phyloP scores from a whole-genome alignment of 257 asterid genomes.

The Asclepias syriaca region DNA sequence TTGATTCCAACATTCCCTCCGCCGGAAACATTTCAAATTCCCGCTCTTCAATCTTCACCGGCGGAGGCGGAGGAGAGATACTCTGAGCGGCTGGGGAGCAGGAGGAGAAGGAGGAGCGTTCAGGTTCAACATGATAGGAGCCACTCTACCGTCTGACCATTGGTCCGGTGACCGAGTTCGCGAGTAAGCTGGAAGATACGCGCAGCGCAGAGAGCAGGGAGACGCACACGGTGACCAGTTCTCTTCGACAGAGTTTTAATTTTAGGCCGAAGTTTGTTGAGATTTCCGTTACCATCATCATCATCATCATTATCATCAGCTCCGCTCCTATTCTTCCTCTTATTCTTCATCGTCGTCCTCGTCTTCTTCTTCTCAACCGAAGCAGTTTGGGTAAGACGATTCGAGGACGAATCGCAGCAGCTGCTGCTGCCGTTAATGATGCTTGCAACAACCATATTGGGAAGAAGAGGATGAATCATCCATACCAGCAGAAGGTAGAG shows the following conservation, averaged over 20 bases:
- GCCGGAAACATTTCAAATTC: constrained; percentile 9
- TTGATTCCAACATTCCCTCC: constrained; percentile 7
- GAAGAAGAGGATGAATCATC: constrained; percentile 13
- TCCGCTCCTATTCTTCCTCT: neutral
- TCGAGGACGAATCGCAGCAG: neutral
- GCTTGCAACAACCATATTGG: neutral
- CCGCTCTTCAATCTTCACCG: constrained; percentile 6
- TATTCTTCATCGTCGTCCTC: neutral
- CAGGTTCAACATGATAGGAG: constrained; percentile 21
- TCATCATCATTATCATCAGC: too few relatives aligned
- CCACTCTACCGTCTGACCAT: constrained; percentile 34
- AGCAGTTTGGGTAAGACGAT: neutral
- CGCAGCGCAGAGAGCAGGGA: constrained; percentile 30
- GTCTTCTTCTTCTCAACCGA: neutral
- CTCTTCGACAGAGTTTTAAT: neutral
- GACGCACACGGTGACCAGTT: constrained; percentile 24
- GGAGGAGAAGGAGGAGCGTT: neutral
- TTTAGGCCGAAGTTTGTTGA: constrained; percentile 1
- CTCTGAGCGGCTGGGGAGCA: neutral
- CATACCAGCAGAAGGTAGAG: neutral
- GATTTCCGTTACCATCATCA: neutral
- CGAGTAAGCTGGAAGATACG: constrained; percentile 30
- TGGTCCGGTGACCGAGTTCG: constrained; percentile 32
- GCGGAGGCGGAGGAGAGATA: neutral
- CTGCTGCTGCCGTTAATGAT: neutral